Evolutionary conservation across 768 basidiomycete species (phyloP).

Genomic region (Calocera viscosa): DNA sequence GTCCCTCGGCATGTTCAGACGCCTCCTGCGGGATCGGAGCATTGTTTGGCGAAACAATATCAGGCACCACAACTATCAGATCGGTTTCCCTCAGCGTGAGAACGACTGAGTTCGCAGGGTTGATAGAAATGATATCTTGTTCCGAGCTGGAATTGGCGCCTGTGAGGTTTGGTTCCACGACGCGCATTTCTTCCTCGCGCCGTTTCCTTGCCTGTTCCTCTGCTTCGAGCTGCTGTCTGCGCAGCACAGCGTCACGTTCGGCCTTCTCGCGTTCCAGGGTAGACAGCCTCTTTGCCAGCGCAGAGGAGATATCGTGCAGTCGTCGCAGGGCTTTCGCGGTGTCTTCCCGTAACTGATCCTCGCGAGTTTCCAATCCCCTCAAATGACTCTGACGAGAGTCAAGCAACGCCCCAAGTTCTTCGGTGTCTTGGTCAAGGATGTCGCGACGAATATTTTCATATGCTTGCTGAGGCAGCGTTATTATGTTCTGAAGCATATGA

Average conservation of each 20-base stretch:
- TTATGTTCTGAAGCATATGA: neutral
- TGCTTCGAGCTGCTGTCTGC: neutral
- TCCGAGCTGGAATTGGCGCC: too few relatives aligned
- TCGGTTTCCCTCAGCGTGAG: too few relatives aligned
- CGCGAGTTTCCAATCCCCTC: neutral
- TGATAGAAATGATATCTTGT: too few relatives aligned
- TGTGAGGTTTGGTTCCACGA: too few relatives aligned
- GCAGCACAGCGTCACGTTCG: constrained; percentile 18
- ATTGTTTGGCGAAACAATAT: too few relatives aligned
- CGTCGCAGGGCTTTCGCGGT: neutral
- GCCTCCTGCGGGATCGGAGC: too few relatives aligned
- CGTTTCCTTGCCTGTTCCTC: neutral
- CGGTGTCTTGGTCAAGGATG: neutral
- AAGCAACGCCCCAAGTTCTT: neutral
- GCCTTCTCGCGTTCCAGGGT: constrained; percentile 21
- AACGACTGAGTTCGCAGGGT: too few relatives aligned
- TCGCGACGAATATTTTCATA: neutral
- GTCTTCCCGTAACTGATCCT: neutral
- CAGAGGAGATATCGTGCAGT: neutral
- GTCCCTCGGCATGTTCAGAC: too few relatives aligned
- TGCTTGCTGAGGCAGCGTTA: neutral
- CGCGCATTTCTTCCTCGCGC: too few relatives aligned
- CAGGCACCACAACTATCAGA: too few relatives aligned
- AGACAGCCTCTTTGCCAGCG: neutral
- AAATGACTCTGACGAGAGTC: neutral